These are phyloP conservation scores for Termitomyces sp. DNA, from an alignment of 768 basidiomycete species.

Conservation along the genomic window DNA sequence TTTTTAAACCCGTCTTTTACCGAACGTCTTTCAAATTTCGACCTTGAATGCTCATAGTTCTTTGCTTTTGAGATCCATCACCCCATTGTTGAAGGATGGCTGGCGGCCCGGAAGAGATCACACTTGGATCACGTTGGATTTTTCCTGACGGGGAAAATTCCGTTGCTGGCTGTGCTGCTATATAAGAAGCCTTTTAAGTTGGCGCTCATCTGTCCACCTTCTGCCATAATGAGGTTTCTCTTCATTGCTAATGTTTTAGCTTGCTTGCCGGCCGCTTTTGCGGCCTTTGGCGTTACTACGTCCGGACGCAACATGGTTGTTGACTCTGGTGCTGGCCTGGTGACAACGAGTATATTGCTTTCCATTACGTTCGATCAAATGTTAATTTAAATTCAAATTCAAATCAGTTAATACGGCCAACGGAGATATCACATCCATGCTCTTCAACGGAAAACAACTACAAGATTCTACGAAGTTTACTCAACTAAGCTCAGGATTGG, in stretches of 20 bases:
- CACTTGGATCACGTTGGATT: slow-evolving; percentile 3
- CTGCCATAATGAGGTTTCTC: slow-evolving; percentile 19
- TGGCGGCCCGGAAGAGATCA: slow-evolving; percentile 11
- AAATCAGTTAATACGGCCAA: slow-evolving; percentile 33
- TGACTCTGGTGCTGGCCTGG: slow-evolving; percentile 40
- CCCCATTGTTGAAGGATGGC: neutral
- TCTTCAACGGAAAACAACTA: slow-evolving; percentile 40
- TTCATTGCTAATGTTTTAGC: slow-evolving; percentile 18
- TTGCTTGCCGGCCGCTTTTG: slow-evolving; percentile 30
- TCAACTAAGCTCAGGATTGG: slow-evolving; percentile 43
- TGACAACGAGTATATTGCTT: slow-evolving; percentile 32
- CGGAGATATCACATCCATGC: slow-evolving; percentile 42
- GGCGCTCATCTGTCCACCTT: neutral
- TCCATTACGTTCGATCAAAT: neutral
- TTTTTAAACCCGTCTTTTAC: neutral
- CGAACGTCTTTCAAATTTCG: neutral
- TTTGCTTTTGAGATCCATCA: neutral
- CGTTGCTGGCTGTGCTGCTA: neutral
- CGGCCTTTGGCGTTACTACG: slow-evolving; percentile 41
- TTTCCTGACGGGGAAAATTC: slow-evolving; percentile 10
- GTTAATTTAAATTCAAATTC: neutral
- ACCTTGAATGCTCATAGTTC: neutral
- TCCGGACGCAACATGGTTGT: slow-evolving; percentile 35
- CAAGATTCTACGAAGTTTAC: slow-evolving; percentile 41
- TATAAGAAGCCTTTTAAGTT: slow-evolving; percentile 1